phyloP scores from a whole-genome alignment of 2,329 filamentous ascomycete species.

The Coniella lustricola region DNA sequence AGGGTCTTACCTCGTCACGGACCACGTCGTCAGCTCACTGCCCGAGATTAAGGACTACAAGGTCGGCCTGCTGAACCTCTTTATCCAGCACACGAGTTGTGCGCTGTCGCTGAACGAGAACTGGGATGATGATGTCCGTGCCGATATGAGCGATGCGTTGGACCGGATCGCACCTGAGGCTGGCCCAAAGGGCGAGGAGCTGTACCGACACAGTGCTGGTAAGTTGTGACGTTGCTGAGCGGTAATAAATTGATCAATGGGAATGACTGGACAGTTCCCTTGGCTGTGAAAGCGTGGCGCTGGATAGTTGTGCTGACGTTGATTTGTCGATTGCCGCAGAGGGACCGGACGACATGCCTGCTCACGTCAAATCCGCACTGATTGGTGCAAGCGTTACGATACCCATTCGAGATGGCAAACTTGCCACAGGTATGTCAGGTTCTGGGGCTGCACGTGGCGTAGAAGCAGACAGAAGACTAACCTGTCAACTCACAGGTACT shows the following conservation, averaged over 20 bases:
- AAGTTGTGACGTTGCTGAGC: neutral
- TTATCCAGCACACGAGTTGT: conserved; percentile 92
- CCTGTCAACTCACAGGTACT: conserved; percentile 38
- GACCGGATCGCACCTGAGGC: conserved; percentile 78
- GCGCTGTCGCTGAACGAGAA: conserved; percentile 93
- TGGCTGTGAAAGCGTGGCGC: too few relatives aligned
- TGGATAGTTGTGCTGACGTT: neutral
- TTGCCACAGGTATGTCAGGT: conserved; percentile 41
- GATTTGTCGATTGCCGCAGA: conserved; percentile 44
- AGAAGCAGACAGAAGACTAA: conserved; percentile 23
- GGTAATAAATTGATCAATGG: neutral
- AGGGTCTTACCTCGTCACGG: conserved; percentile 85
- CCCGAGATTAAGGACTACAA: conserved; percentile 81
- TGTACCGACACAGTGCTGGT: conserved; percentile 65
- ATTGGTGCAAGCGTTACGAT: conserved; percentile 85
- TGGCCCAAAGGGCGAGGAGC: conserved; percentile 61
- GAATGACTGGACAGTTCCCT: too few relatives aligned
- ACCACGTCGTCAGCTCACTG: conserved; percentile 60
- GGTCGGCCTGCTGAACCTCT: conserved; percentile 78
- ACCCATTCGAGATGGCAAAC: conserved; percentile 77
- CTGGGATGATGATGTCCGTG: conserved; percentile 72
- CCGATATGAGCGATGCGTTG: conserved; percentile 89
- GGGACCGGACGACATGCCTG: conserved; percentile 90
- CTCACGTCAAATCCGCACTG: conserved; percentile 86
- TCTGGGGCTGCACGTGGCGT: too few relatives aligned